A percentile compares a stretch with the other conserved stretches of the same genome.
Conservation (phyloP, 2,329 filamentous ascomycete species). For the Fusarium sp. region DNA sequence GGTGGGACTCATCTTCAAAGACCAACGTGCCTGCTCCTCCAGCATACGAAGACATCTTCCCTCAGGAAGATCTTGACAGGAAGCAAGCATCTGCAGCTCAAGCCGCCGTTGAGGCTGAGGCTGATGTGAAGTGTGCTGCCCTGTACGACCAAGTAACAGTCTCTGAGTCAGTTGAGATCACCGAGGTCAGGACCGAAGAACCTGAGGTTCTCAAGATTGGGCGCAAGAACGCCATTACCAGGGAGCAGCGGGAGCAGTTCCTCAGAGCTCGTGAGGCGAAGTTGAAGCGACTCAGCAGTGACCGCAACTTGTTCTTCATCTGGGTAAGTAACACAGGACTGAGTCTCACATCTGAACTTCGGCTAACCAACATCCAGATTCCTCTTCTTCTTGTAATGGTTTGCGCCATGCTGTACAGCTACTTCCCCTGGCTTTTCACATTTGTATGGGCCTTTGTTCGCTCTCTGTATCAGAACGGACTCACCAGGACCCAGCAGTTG, state of each 20-base stretch:
- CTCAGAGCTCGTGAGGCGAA: conserved; percentile 73
- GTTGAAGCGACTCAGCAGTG: conserved; percentile 74
- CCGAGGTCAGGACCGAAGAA: conserved; percentile 58
- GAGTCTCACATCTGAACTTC: neutral
- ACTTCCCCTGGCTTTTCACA: conserved; percentile 64
- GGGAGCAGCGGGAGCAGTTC: conserved; percentile 76
- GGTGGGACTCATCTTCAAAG: conserved; percentile 76
- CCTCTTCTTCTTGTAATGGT: conserved; percentile 66
- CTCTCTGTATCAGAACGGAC: conserved; percentile 51
- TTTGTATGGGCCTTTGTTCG: conserved; percentile 54
- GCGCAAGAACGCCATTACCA: conserved; percentile 74
- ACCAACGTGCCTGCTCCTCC: conserved; percentile 72
- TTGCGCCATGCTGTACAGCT: conserved; percentile 66
- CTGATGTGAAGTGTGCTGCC: conserved; percentile 70
- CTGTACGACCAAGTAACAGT: conserved; percentile 65
- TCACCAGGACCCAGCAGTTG: conserved; percentile 48
- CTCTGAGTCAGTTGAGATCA: conserved; percentile 55
- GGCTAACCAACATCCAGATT: conserved; percentile 58
- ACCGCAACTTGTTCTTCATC: conserved; percentile 78
- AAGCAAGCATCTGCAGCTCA: conserved; percentile 73
- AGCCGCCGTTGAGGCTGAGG: conserved; percentile 72
- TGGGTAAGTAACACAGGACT: conserved; percentile 67
- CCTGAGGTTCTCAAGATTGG: conserved; percentile 70
- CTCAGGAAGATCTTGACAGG: conserved; percentile 66
- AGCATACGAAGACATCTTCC: conserved; percentile 86